These are phyloP conservation scores for Tuber calosporum DNA, from an alignment of 495 filamentous ascomycete species.

Conservation along the genomic window DNA sequence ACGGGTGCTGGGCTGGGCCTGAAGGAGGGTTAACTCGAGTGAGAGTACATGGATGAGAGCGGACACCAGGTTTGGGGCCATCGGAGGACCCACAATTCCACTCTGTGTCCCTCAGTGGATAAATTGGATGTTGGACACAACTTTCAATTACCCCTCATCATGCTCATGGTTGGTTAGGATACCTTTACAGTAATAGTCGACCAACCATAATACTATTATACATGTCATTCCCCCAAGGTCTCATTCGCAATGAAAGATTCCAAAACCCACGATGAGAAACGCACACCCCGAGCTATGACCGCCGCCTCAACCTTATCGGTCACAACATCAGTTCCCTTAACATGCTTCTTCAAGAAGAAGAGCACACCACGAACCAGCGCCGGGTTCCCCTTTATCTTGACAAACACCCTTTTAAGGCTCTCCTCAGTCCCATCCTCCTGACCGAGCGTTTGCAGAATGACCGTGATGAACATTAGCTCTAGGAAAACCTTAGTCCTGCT, in stretches of 20 bases:
- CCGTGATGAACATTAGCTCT: constrained; percentile 68
- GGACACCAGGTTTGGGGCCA: neutral
- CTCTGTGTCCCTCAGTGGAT: neutral
- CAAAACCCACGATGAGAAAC: constrained; percentile 55
- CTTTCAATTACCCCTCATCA: too few species aligned
- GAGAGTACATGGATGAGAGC: neutral
- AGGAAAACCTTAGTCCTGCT: constrained; percentile 67
- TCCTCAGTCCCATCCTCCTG: constrained; percentile 48
- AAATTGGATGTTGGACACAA: neutral
- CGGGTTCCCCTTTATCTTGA: constrained; percentile 53
- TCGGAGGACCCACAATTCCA: neutral
- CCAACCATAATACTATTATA: neutral
- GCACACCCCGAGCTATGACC: constrained; percentile 63
- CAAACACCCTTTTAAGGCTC: constrained; percentile 58
- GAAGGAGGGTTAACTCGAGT: neutral
- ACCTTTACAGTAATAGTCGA: neutral
- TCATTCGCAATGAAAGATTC: constrained; percentile 46
- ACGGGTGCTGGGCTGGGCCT: neutral
- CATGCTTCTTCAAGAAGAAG: constrained; percentile 69
- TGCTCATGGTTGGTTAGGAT: neutral
- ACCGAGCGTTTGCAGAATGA: constrained; percentile 40
- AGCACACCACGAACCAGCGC: constrained; percentile 63
- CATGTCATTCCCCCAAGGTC: constrained; percentile 23
- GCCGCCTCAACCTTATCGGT: constrained; percentile 55
- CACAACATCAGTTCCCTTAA: constrained; percentile 66